phyloP scores from a whole-genome alignment of 768 basidiomycete genomes.

The Trametes gibbosa region DNA sequence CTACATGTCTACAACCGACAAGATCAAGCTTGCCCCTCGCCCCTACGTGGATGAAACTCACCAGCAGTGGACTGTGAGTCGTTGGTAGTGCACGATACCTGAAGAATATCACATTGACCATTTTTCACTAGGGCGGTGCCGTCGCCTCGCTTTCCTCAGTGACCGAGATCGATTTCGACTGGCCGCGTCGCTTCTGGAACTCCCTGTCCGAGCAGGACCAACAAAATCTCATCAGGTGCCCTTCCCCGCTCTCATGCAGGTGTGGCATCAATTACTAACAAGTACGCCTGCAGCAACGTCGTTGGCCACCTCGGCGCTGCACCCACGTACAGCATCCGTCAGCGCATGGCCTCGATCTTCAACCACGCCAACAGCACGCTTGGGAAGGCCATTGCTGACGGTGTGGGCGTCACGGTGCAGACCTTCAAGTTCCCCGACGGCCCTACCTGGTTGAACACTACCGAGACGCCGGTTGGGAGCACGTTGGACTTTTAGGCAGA shows the following conservation, averaged over 20 bases:
- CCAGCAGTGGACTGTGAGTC: slow-evolving; percentile 35
- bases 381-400: slow-evolving; percentile 36
- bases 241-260: too few relatives aligned
- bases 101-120: not conserved
- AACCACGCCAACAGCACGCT: slow-evolving; percentile 36
- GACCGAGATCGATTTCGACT: slow-evolving; percentile 39
- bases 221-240: slow-evolving; percentile 34
- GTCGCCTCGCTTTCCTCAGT: slow-evolving; percentile 36
- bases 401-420: slow-evolving; percentile 26
- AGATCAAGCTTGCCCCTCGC: slow-evolving; percentile 32
- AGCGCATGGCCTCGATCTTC: slow-evolving; percentile 35
- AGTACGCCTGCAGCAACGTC: slow-evolving; percentile 28
- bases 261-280: not conserved
- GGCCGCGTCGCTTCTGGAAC: slow-evolving; percentile 39
- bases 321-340: slow-evolving; percentile 28
- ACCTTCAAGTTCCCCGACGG: slow-evolving; percentile 21
- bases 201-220: slow-evolving; percentile 35
- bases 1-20: slow-evolving; percentile 36
- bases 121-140: slow-evolving; percentile 34
- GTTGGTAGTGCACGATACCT: not conserved
- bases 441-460: slow-evolving; percentile 27
- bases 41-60: slow-evolving; percentile 40
- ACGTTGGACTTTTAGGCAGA: slow-evolving; percentile 19
- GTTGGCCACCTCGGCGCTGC: slow-evolving; percentile 39
- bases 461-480: slow-evolving; percentile 16